These are phyloP conservation scores for Lentinus tigrinus DNA, from an alignment of 768 basidiomycete genomes.

Conservation along the genomic window DNA sequence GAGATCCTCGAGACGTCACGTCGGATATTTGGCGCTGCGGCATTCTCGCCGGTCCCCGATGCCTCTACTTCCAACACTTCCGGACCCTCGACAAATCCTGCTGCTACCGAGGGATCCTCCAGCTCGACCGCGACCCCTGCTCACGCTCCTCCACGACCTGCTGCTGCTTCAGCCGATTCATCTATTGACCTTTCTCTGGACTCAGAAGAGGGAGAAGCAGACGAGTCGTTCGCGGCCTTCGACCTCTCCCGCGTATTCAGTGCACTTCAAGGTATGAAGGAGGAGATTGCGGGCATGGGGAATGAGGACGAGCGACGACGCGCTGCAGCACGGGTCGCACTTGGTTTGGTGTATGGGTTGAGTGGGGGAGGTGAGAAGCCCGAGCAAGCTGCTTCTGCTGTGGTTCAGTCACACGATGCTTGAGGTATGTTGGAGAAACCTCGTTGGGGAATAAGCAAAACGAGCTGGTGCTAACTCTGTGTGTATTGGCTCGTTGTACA, in stretches of 20 bases:
- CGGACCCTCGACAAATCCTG: neutral
- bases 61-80: neutral
- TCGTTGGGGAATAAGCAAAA: too few species aligned
- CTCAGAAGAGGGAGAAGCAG: conserved; percentile 13
- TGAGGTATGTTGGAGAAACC: too few species aligned
- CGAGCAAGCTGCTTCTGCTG: conserved; percentile 1
- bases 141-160: neutral
- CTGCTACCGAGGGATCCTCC: neutral
- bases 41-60: conserved; percentile 1
- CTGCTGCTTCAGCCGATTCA: conserved; percentile 1
- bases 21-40: conserved; percentile 28
- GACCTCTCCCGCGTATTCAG: conserved; percentile 62
- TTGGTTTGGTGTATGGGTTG: conserved; percentile 72
- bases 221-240: conserved; percentile 39
- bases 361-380: conserved; percentile 22
- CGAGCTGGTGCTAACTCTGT: too few species aligned
- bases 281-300: conserved; percentile 67
- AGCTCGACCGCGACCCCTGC: neutral
- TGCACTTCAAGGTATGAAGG: conserved; percentile 67
- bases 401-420: too few species aligned
- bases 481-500: too few species aligned
- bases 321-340: conserved; percentile 70
- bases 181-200: conserved; percentile 14
- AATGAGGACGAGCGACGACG: conserved; percentile 61
- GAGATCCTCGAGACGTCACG: conserved; percentile 32